Base-by-base conservation (phyloP, 805 yeast genomes). In the Saturnispora galanensis region DNA sequence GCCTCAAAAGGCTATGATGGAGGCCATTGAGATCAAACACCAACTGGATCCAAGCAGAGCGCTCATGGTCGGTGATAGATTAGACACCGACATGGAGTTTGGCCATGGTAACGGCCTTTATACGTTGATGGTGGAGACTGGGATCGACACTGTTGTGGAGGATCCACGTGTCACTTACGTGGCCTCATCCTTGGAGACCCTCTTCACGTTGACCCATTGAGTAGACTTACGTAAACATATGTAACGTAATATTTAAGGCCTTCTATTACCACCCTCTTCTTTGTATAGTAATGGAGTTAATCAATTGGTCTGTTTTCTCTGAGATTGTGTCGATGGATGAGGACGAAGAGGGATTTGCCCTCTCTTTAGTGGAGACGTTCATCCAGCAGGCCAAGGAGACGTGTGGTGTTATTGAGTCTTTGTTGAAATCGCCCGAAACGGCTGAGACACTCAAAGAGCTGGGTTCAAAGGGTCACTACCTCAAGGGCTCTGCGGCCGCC, bases 281-380 rank as follows among this genome's bases (percentile, higher is more conserved):
- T n/a, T 6, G 32, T n/a, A n/a, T n/a, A n/a, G n/a, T n/a, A n/a
- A 42, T 36, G 39, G 94, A 85, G 35, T 68, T 85, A 50, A 81
- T 93, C 49, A 89, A 88, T 60, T 87, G 96, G 96, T 68, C 75
- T 36, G 90, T 88, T 28, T 82, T 93, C 59, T 77, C 81, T 46
- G 97, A 93, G 67, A 71, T 93, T 47, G 74, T 89, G 41, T 80
- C 85, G 43, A 89, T 93, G 97, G 98, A 93, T 63, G 96, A 90
- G 57, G 97, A 90, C 56, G 95, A 84, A 58, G 93, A 89, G 47
- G 96, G 87, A 7, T 93, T 93, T 68, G 81, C 90, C 31, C 70
- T 77, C 54, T 73, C 83, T 32, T 69, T 93, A 46, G 81, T 90
- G 44, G 76, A 76, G 48, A 88, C 94, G 30, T 90, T 85, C 62